phyloP scores from a whole-genome alignment of 2,329 filamentous ascomycete genomes.

The Seiridium unicorne region DNA sequence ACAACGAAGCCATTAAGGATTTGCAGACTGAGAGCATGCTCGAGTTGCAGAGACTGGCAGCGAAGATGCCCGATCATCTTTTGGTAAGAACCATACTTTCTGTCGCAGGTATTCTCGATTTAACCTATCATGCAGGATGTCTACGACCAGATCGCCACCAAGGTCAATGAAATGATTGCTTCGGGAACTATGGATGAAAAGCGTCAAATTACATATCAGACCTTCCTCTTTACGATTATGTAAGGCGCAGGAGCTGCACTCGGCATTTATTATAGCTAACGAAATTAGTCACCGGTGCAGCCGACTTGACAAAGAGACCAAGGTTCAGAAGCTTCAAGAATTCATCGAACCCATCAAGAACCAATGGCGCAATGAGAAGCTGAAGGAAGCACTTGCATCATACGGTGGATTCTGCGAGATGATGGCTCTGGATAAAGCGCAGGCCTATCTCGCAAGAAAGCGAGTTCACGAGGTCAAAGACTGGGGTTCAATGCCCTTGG shows the following conservation, averaged over 20 bases:
- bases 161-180: conserved; percentile 76
- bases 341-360: conserved; percentile 82
- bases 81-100: conserved; percentile 33
- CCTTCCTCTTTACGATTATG: conserved; percentile 92
- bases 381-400: conserved; percentile 68
- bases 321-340: conserved; percentile 68
- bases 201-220: conserved; percentile 80
- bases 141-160: conserved; percentile 81
- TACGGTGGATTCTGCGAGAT: conserved; percentile 79
- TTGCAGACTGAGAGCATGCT: conserved; percentile 81
- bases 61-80: conserved; percentile 89
- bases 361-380: conserved; percentile 72
- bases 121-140: conserved; percentile 47
- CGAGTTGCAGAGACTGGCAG: conserved; percentile 84
- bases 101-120: too few species aligned
- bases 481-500: conserved; percentile 77
- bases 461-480: conserved; percentile 75
- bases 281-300: conserved; percentile 70
- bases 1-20: conserved; percentile 87
- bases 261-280: conserved; percentile 9
- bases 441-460: conserved; percentile 72
- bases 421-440: conserved; percentile 76
- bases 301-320: conserved; percentile 67
- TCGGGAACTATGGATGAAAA: conserved; percentile 76
- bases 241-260: conserved; percentile 27